Evolutionary conservation across 441 rosid species (phyloP).

Genomic region (Erodium trifolium): DNA sequence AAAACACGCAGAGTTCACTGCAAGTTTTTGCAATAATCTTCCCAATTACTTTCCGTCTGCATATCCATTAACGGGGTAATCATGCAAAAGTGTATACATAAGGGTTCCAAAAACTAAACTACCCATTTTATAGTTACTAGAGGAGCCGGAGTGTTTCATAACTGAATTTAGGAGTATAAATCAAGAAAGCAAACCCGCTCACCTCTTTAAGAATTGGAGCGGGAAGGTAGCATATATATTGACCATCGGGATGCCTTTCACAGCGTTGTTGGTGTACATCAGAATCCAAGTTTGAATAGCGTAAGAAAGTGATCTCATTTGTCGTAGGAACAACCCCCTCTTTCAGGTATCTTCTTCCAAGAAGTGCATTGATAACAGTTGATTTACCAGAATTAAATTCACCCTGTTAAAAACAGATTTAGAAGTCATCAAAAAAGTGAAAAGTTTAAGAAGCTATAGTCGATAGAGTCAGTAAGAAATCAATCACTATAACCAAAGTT

Average conservation of each 20-base stretch:
- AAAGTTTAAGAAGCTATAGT: no score
- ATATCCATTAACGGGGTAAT: no score
- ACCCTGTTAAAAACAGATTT: conserved; percentile 47
- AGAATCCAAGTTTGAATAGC: conserved; percentile 54
- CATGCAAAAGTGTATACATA: no score
- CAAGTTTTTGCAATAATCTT: no score
- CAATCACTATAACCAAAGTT: no score
- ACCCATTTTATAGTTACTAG: no score
- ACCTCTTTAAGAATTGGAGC: conserved; percentile 90
- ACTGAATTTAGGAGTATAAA: no score
- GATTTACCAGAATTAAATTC: conserved; percentile 97
- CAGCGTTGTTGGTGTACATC: conserved; percentile 54
- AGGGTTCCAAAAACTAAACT: no score
- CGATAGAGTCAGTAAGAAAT: no score
- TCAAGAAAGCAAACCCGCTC: conserved; percentile 27
- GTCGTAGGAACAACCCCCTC: conserved; percentile 94
- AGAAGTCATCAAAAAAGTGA: conserved; percentile 13
- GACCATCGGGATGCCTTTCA: conserved; percentile 89
- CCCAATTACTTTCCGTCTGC: no score
- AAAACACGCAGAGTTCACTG: no score
- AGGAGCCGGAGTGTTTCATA: no score
- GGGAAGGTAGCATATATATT: conserved; percentile 71
- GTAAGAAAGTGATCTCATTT: conserved; percentile 78
- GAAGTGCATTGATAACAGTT: conserved; percentile 48
- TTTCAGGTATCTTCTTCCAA: conserved; percentile 80